Conservation (phyloP, 495 filamentous ascomycete genomes). For the Aspergillus cavernicola region DNA sequence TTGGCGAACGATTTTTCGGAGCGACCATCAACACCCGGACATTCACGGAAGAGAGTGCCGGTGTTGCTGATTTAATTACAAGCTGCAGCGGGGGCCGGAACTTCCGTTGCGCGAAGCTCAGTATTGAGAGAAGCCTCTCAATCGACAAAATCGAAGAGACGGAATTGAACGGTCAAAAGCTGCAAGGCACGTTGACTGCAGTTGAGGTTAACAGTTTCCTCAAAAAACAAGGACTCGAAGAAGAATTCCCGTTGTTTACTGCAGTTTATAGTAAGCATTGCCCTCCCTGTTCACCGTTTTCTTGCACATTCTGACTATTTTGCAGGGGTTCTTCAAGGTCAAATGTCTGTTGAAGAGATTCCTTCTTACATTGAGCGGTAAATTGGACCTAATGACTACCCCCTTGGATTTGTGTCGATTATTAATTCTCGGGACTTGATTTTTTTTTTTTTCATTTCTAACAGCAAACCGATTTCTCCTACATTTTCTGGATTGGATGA, state of each 20-base stretch:
- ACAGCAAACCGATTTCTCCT: conserved; percentile 19
- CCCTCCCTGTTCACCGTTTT: neutral
- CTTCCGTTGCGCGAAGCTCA: conserved; percentile 88
- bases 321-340: conserved; percentile 39
- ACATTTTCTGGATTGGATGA: conserved; percentile 9
- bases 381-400: conserved; percentile 21
- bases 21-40: conserved; percentile 73
- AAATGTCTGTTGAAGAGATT: conserved; percentile 40
- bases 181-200: conserved; percentile 91
- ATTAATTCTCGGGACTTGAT: conserved; percentile 33
- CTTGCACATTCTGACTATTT: neutral
- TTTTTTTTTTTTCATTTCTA: conserved; percentile 16
- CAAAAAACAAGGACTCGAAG: conserved; percentile 68
- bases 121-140: conserved; percentile 69
- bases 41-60: conserved; percentile 94
- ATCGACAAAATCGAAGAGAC: conserved; percentile 84
- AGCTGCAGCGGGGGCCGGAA: conserved; percentile 89
- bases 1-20: conserved; percentile 88
- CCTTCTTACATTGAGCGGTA: conserved; percentile 45
- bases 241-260: conserved; percentile 88
- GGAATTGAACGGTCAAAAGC: conserved; percentile 94
- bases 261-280: conserved; percentile 60
- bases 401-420: conserved; percentile 22
- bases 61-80: conserved; percentile 95
- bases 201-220: conserved; percentile 87